These are phyloP conservation scores for Fusarium sublunatum DNA, from an alignment of 2,329 filamentous ascomycete species.

Conservation along the genomic window DNA sequence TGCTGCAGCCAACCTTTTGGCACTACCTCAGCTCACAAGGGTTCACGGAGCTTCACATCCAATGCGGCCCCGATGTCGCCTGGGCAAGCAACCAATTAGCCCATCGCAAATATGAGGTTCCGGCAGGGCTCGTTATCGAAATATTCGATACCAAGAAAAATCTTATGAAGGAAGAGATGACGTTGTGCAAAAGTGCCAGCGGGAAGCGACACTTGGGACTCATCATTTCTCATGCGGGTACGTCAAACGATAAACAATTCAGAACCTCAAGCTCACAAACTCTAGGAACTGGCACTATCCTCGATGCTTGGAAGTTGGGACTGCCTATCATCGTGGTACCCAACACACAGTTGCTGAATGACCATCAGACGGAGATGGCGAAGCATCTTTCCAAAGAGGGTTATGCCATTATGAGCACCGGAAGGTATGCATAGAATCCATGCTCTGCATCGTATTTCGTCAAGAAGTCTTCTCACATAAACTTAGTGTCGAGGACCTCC, in stretches of 20 bases:
- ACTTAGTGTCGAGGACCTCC: conserved; percentile 48
- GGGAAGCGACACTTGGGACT: conserved; percentile 70
- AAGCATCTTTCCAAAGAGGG: conserved; percentile 77
- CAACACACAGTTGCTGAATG: conserved; percentile 83
- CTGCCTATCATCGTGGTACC: conserved; percentile 89
- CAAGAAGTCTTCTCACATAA: background rate
- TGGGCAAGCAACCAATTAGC: conserved; percentile 47
- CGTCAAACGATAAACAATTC: background rate
- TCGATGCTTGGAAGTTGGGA: conserved; percentile 80
- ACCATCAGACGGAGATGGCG: conserved; percentile 92
- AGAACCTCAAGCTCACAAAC: conserved; percentile 18
- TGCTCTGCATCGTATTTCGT: background rate
- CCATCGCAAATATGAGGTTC: conserved; percentile 40
- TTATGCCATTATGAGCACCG: conserved; percentile 78
- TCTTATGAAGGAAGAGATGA: conserved; percentile 62
- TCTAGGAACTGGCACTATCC: conserved; percentile 86
- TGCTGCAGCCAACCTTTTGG: conserved; percentile 73
- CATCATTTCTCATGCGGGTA: conserved; percentile 91
- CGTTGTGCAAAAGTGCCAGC: conserved; percentile 59
- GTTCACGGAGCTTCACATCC: conserved; percentile 80
- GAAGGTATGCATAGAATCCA: conserved; percentile 64
- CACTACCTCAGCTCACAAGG: conserved; percentile 64
- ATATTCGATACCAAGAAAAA: conserved; percentile 51
- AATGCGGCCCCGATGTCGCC: conserved; percentile 78
- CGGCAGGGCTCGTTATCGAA: conserved; percentile 42